Evolutionary conservation across 352 stramenopile species (phyloP).

Genomic region (Lagenidium giganteum): DNA sequence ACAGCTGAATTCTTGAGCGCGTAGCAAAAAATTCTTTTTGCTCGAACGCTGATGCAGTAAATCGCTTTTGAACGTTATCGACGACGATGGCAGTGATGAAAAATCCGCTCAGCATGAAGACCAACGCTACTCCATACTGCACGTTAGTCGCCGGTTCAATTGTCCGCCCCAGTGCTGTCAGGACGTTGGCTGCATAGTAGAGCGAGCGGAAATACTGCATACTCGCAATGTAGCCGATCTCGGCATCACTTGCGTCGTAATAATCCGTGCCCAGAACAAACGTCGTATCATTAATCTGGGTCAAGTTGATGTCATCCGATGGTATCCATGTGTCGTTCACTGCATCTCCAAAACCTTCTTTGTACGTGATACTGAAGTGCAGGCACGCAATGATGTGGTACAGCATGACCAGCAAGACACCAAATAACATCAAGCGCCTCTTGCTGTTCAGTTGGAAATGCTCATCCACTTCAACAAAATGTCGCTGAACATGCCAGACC

Average conservation of each 20-base stretch:
- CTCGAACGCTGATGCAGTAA: constrained; percentile 65
- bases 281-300: constrained; percentile 25
- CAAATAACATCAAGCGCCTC: constrained; percentile 39
- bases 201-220: constrained; percentile 62
- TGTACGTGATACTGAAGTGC: constrained; percentile 50
- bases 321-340: constrained; percentile 45
- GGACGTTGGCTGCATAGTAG: constrained; percentile 58
- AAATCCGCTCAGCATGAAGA: constrained; percentile 73
- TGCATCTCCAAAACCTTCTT: constrained; percentile 47
- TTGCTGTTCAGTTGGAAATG: constrained; percentile 44
- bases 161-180: constrained; percentile 34
- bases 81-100: constrained; percentile 70
- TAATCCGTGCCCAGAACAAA: constrained; percentile 20
- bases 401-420: constrained; percentile 37
- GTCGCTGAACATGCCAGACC: constrained; percentile 22
- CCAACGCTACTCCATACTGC: constrained; percentile 42
- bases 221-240: constrained; percentile 19
- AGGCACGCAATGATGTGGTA: constrained; percentile 59
- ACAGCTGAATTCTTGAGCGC: constrained; percentile 55
- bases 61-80: constrained; percentile 73
- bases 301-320: constrained; percentile 36
- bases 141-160: constrained; percentile 46
- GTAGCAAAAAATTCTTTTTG: constrained; percentile 70
- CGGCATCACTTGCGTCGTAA: constrained; percentile 15
- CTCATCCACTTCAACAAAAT: constrained; percentile 42